Base-by-base conservation (phyloP, 768 basidiomycete genomes). In the Trametes gibbosa region DNA sequence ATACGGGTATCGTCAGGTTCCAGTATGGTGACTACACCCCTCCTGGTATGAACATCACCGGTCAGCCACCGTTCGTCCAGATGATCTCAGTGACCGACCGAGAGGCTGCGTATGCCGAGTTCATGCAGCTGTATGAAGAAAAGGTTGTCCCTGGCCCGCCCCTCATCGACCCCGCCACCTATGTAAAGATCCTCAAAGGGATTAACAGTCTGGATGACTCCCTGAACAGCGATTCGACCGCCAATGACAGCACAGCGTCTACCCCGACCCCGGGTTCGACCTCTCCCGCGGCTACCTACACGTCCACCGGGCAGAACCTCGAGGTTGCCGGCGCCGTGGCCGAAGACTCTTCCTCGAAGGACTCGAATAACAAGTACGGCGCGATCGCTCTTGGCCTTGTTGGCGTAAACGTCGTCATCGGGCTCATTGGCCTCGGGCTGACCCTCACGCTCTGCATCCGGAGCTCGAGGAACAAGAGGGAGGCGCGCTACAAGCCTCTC, bases 1-100 rank as follows among this genome's bases (percentile, higher is more conserved):
- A 21, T 16, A 17, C 21, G 14, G 21, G 43, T n/a, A 2, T n/a
- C 13, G 4, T 12, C 50, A 66, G 64, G 0, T 67, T 69, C 60
- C 59, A 69, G 53, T 69, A 61, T 49, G 64, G 66, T 32, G 53
- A 63, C 58, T 56, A 68, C 41, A 58, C 62, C 46, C 63, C 61
- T 42, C 60, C 59, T 25, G 67, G 63, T 17, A 62, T 65, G 27
- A 40, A 40, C 37, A 40, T 25, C 46, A 48, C 54, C 4, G 54
- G 54, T 1, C 24, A 48, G 8, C 16, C n/a, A 35, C 73, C 73
- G 7, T 74, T 60, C 66, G 63, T 74, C 50, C 72, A 73, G 63
- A 55, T 74, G 50, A 58, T 72, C 29, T 57, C 69, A 19, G 61
- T 63, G 7, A 66, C 64, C 37, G 49, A 67, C 50, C 27, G 27